Base-by-base conservation (phyloP, 2,329 filamentous ascomycete genomes). In the Scedosporium boydii region DNA sequence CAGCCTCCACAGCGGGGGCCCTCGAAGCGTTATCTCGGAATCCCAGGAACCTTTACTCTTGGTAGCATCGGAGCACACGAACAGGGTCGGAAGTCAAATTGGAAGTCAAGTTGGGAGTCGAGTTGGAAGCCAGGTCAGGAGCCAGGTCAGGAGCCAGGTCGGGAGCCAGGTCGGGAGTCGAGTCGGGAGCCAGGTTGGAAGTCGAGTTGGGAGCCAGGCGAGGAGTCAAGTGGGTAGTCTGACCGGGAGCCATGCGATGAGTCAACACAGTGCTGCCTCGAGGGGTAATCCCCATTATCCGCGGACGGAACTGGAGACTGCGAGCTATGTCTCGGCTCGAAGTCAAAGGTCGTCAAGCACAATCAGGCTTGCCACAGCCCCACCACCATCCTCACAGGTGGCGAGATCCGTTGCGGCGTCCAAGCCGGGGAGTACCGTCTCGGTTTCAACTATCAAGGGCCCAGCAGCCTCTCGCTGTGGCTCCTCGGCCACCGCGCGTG, bases 271-370 rank as follows among this genome's bases (percentile, higher is more conserved):
- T 68, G 70, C 29, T 66, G 66, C 56, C 27, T n/a, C 16, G 29
- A 58, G 56, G 56, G 38, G 27, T 10, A 58, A 29, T 12, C 27
- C 60, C 3, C 23, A 53, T 27, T 60, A 44, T 61, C 61, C 59
- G 65, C 71, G 9, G 79, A 80, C 10, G 71, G 72, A 16, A 75
- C 78, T 51, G 41, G 59, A 34, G 42, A 34, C 59, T 7, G 59
- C 59, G 21, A 76, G 76, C 42, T 81, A 78, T 63, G 74, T 78
- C 60, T 81, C 80, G 10, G 72, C 76, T 3, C 72, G 75, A 7
- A 78, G 71, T 67, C 73, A 74, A 46, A 70, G 71, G 59, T 76
- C 76, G 0, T 67, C 68, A 7, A 71, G 68, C 63, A 77, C 75
- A 12, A 61, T 74, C 4, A 18, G 42, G 27, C 59, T 18, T 18